Percentiles rank a stretch among this genome's conserved stretches.
phyloP scores from a whole-genome alignment of 2,329 filamentous ascomycete species.

The Scytalidium sp. region DNA sequence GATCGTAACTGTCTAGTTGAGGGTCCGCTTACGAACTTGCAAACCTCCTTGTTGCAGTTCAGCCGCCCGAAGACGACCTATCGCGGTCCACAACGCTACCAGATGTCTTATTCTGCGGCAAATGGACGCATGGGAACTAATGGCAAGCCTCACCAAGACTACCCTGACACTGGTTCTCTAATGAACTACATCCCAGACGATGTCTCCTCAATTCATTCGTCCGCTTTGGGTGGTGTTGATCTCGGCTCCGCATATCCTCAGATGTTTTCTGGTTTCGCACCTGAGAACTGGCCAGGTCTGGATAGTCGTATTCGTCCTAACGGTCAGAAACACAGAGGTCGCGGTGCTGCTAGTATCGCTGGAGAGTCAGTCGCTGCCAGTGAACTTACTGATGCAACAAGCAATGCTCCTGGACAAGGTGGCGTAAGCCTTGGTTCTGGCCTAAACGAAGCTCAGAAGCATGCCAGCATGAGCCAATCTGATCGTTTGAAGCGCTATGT shows the following conservation, averaged over 20 bases:
- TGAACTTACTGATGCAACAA: slow-evolving; percentile 80
- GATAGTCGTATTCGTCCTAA: slow-evolving; percentile 61
- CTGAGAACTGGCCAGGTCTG: slow-evolving; percentile 82
- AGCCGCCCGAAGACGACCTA: slow-evolving; percentile 90
- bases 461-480: slow-evolving; percentile 73
- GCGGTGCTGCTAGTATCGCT: slow-evolving; percentile 74
- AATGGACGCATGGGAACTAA: slow-evolving; percentile 28
- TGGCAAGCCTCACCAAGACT: slow-evolving; percentile 28
- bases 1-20: slow-evolving; percentile 95
- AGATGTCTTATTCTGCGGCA: slow-evolving; percentile 64
- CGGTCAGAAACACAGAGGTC: slow-evolving; percentile 63
- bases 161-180: slow-evolving; percentile 75
- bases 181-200: slow-evolving; percentile 96
- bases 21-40: slow-evolving; percentile 91
- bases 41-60: slow-evolving; percentile 92
- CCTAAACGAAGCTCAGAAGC: slow-evolving; percentile 65
- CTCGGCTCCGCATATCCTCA: slow-evolving; percentile 79
- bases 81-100: slow-evolving; percentile 82
- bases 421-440: slow-evolving; percentile 83
- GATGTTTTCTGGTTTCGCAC: slow-evolving; percentile 91
- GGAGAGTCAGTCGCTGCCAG: slow-evolving; percentile 92
- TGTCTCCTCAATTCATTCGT: slow-evolving; percentile 93
- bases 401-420: slow-evolving; percentile 77
- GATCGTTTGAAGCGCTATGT: slow-evolving; percentile 95
- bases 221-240: slow-evolving; percentile 81